phyloP scores from a whole-genome alignment of 2,329 filamentous ascomycete species.

The Teratosphaeria epicoccoides region DNA sequence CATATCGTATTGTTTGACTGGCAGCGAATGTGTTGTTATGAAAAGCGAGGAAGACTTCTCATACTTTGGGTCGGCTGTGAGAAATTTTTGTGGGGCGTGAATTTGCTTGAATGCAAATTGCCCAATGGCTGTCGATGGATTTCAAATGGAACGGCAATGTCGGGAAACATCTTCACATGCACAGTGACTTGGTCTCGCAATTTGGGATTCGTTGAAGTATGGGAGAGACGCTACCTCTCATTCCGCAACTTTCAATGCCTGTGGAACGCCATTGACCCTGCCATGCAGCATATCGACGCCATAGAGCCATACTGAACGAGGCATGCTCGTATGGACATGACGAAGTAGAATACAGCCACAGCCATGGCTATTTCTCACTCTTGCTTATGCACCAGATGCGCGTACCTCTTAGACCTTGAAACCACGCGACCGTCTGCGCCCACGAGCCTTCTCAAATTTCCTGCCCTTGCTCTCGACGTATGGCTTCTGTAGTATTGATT shows the following conservation, averaged over 20 bases:
- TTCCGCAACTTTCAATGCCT: constrained; percentile 3
- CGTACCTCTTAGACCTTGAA: constrained; percentile 86
- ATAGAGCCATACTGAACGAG: background rate
- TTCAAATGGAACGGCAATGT: too few species aligned
- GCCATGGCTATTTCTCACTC: background rate
- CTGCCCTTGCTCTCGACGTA: constrained; percentile 96
- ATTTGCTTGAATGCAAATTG: background rate
- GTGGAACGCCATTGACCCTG: constrained; percentile 5
- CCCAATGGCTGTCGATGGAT: background rate
- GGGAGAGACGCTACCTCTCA: constrained; percentile 1
- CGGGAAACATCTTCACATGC: background rate
- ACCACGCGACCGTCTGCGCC: constrained; percentile 93
- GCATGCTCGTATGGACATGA: background rate
- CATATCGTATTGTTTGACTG: constrained; percentile 7
- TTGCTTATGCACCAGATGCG: background rate
- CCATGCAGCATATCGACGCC: constrained; percentile 4
- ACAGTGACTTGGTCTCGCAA: background rate
- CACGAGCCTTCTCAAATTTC: constrained; percentile 99
- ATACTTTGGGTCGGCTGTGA: background rate
- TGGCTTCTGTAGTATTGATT: constrained; percentile 59
- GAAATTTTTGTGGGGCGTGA: background rate
- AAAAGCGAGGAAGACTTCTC: too few species aligned
- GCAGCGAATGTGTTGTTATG: background rate
- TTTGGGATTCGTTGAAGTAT: background rate
- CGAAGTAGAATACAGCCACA: background rate